A percentile compares a stretch with the other conserved stretches of the same genome.
phyloP scores from a whole-genome alignment of 2,329 filamentous ascomycete genomes.

The Aspergillus texensis region DNA sequence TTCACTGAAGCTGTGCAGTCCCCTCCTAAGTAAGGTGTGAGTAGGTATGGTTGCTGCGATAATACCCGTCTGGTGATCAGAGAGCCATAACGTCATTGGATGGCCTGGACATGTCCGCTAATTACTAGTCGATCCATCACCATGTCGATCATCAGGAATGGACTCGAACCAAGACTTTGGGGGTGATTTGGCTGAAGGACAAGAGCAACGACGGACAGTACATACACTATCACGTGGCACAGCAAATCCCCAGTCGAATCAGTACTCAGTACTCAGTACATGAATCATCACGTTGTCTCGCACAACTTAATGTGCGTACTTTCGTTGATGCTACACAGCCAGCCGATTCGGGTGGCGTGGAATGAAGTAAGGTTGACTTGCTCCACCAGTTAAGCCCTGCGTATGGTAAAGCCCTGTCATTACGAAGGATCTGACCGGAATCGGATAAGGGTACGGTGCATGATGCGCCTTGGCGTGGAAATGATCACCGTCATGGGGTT shows the following conservation, averaged over 20 bases:
- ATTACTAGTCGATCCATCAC: neutral
- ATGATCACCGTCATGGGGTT: constrained; percentile 11
- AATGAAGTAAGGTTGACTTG: neutral
- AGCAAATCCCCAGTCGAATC: neutral
- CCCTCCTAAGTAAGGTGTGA: neutral
- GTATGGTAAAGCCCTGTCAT: neutral
- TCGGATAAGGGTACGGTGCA: neutral
- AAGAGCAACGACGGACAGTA: constrained; percentile 3
- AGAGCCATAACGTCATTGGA: neutral
- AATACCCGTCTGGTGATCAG: neutral
- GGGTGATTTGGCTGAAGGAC: constrained; percentile 7
- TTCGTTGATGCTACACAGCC: neutral
- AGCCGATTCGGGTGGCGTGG: neutral
- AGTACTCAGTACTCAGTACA: neutral
- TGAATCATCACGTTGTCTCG: neutral
- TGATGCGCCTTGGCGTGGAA: neutral
- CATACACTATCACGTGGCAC: neutral
- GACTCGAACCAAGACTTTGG: neutral
- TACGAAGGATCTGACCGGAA: neutral
- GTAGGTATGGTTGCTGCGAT: neutral
- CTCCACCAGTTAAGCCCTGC: neutral
- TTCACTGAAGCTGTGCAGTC: neutral
- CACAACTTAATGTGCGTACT: neutral
- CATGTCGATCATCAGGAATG: neutral
- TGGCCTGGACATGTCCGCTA: neutral